phyloP scores from a whole-genome alignment of 768 basidiomycete genomes.

The Termitomyces sp. region DNA sequence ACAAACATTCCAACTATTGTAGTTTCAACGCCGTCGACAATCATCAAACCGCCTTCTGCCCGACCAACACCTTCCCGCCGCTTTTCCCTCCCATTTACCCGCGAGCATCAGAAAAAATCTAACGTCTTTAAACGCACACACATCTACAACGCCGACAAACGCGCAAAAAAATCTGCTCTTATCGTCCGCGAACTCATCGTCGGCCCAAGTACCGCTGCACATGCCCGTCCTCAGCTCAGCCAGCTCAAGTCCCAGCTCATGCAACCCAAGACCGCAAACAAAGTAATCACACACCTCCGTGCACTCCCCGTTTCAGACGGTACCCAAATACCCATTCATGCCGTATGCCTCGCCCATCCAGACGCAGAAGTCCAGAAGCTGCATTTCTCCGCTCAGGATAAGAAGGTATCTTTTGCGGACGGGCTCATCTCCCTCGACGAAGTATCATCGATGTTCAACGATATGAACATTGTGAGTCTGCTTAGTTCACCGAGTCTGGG shows the following conservation, averaged over 20 bases:
- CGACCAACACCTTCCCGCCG: too few species aligned
- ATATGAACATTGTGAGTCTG: constrained; percentile 61
- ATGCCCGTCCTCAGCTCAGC: constrained; percentile 50
- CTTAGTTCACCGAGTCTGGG: constrained; percentile 62
- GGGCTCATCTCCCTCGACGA: constrained; percentile 49
- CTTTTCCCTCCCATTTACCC: too few species aligned
- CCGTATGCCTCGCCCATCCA: constrained; percentile 64
- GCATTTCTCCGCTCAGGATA: constrained; percentile 45
- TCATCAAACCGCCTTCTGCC: constrained; percentile 29
- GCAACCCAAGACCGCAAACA: constrained; percentile 63
- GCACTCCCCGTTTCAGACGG: constrained; percentile 48
- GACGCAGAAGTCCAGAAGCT: constrained; percentile 60
- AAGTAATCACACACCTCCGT: constrained; percentile 69
- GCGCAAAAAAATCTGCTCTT: constrained; percentile 61
- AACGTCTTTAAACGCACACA: too few species aligned
- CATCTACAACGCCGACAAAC: too few species aligned
- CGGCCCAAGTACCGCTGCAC: constrained; percentile 41
- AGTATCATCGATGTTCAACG: constrained; percentile 47
- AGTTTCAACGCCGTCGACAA: constrained; percentile 18
- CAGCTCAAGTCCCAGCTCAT: constrained; percentile 68
- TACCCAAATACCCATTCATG: constrained; percentile 58
- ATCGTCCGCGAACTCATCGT: constrained; percentile 67
- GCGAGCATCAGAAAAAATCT: constrained; percentile 39
- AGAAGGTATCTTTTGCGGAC: constrained; percentile 24
- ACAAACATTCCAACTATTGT: constrained; percentile 6